These are phyloP conservation scores for Terfezia claveryi DNA, from an alignment of 495 filamentous ascomycete species.

Conservation along the genomic window DNA sequence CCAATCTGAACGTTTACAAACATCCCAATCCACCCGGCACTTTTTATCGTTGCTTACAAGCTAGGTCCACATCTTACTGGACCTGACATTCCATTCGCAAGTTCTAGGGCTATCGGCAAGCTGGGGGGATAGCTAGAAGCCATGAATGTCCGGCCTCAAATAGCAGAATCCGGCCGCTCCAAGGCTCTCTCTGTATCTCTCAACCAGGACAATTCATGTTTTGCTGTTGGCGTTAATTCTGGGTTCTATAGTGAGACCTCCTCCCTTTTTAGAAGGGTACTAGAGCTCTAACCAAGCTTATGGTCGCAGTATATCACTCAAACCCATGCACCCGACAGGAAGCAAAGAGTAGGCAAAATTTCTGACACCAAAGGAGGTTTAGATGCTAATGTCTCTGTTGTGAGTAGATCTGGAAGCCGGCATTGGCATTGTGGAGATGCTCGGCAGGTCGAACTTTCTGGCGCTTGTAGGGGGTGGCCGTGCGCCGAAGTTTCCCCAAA, in stretches of 20 bases:
- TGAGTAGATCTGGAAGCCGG: constrained; percentile 60
- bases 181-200: constrained; percentile 67
- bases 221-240: constrained; percentile 67
- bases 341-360: constrained; percentile 30
- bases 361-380: neutral
- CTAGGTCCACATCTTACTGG: too few relatives aligned
- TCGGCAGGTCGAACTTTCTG: constrained; percentile 68
- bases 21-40: too few relatives aligned
- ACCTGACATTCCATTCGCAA: too few relatives aligned
- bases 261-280: neutral
- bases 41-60: too few relatives aligned
- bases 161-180: constrained; percentile 52
- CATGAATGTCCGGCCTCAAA: constrained; percentile 81
- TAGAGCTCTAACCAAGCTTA: neutral
- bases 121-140: constrained; percentile 2
- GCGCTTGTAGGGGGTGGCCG: constrained; percentile 78
- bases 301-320: constrained; percentile 46
- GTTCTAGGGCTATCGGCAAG: too few relatives aligned
- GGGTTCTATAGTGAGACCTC: constrained; percentile 58
- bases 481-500: constrained; percentile 64
- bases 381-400: neutral
- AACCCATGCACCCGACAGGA: constrained; percentile 56
- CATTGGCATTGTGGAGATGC: constrained; percentile 66
- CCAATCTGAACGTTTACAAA: too few relatives aligned
- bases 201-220: constrained; percentile 69